Base-by-base conservation (phyloP, 495 filamentous ascomycete genomes). In the Neurospora sp. region DNA sequence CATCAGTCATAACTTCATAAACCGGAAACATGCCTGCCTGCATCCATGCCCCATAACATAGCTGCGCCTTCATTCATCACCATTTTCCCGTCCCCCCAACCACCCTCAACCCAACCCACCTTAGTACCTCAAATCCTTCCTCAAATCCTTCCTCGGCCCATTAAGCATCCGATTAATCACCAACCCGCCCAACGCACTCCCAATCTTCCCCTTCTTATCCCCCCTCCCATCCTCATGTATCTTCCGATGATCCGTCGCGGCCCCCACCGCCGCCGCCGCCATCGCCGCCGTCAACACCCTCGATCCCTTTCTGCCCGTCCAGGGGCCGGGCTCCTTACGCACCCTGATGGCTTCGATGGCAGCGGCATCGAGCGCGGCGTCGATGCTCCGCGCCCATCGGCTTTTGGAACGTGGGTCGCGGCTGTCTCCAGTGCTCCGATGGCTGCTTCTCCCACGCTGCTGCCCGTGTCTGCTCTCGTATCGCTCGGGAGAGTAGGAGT, bases 261-360 rank as follows among this genome's bases (percentile, higher is more conserved):
- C 82, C 5, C 83, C 80, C 16, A 84, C 80, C 1, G 79, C 80
- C 1, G 78, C 84, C 9, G 84, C 83, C 18, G 82, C 82, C 3
- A 84, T n/a, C 5, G 84, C 84, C n/a, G 82, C 84, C n/a, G 84
- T 85, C 12, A 80, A 82, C 4, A 85, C 70, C 42, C 82, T 79
- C 16, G 73, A 74, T 10, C 79, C 81, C 70, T 85, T 85, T 16
- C 78, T 77, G 0, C 82, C 79, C 37, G 71, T 78, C 84, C 84
- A 85, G 4, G 75, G 74, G 0, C 84, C 84, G 1, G 84, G 83
- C 31, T 84, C 80, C 66, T 83, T 82, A 70, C 84, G 81, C 37
- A 84, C 76, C 20, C 83, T 75, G 77, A 83, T 81, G 10, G 83
- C 84, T 20, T 84, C 82, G 9, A 84, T 74, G 4, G 82, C 82